Evolutionary conservation across 2,329 filamentous ascomycete species (phyloP), one percentile per base, ranked within the genome.

Genomic region (Alternaria brassicicola): DNA sequence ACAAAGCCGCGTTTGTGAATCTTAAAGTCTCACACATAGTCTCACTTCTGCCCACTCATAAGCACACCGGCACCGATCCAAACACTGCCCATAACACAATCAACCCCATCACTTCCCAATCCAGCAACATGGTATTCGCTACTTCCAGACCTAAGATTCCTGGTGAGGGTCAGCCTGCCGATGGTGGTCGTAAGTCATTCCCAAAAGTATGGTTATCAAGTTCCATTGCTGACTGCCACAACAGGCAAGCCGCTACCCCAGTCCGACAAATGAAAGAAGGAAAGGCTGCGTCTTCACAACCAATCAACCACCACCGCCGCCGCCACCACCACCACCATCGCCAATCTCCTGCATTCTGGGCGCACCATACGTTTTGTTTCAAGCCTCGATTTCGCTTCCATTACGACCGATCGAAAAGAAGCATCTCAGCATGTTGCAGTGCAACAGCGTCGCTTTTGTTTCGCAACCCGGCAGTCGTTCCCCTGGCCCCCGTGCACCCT

Each of bases 1-100:
- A 53, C 51, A 61, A 63, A 41, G 21, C 46, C 42, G 38, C 39
- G 50, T 59, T 57, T 64, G 51, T 52, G 39, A 55, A 56, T 52
- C 55, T 55, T 62, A 57, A 61, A 62, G 63, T 69, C 62, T 67
- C 62, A 70, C 56, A 69, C 60, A 63, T 42, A 51, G 68, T 68
- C 62, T 67, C 59, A 63, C 56, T 45, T 26, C 52, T 43, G 33
- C 53, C 57, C 55, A 36, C 53, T 60, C 57, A 59, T 63, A 67
- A 67, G 58, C 62, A 57, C 56, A 31, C 55, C 43, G 17, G 33
- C 31, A 49, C 49, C 30, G n/a, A 58, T 39, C 45, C 30, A 38
- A 35, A 50, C 45, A 36, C 52, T 23, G 21, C 53, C 50, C 49
- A 39, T 55, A 52, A 59, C 15, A 42, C 21, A 42, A 59, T 36